Percentiles rank a stretch among this genome's conserved stretches.
These are phyloP conservation scores for Colletotrichum destructivum DNA, from an alignment of 2,329 filamentous ascomycete genomes.

Conservation along the genomic window DNA sequence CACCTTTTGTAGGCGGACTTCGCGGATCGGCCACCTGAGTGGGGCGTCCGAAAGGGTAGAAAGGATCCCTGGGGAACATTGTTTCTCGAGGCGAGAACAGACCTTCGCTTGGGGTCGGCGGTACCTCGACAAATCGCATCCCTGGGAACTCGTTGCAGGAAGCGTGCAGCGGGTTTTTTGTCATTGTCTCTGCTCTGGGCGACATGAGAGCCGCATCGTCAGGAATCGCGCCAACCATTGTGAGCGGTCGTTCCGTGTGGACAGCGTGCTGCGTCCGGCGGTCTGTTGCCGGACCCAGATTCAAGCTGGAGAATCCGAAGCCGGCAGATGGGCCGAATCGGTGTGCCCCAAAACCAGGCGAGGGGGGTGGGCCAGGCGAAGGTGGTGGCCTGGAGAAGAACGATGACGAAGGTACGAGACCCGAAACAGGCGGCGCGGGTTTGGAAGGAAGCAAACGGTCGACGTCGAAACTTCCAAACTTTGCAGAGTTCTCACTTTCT, in stretches of 20 bases:
- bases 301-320: constrained; percentile 61
- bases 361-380: constrained; percentile 62
- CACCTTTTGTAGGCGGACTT: constrained; percentile 81
- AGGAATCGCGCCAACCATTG: constrained; percentile 53
- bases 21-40: constrained; percentile 74
- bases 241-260: constrained; percentile 53
- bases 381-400: constrained; percentile 57
- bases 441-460: constrained; percentile 54
- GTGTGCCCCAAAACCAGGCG: constrained; percentile 60
- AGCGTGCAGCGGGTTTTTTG: constrained; percentile 74
- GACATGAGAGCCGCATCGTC: constrained; percentile 75
- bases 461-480: constrained; percentile 58
- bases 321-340: constrained; percentile 56
- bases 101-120: constrained; percentile 66
- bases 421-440: constrained; percentile 51
- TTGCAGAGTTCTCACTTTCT: constrained; percentile 61
- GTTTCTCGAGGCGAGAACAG: constrained; percentile 68
- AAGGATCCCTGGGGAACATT: constrained; percentile 69
- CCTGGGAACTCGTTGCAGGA: constrained; percentile 59
- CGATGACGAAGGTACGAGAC: constrained; percentile 48
- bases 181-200: constrained; percentile 81
- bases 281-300: constrained; percentile 46
- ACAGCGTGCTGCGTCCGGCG: constrained; percentile 45
- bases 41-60: constrained; percentile 67
- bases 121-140: constrained; percentile 68